Evolutionary conservation across 208 protist genomes (phyloP).

Genomic region (Polymyxa betae): DNA sequence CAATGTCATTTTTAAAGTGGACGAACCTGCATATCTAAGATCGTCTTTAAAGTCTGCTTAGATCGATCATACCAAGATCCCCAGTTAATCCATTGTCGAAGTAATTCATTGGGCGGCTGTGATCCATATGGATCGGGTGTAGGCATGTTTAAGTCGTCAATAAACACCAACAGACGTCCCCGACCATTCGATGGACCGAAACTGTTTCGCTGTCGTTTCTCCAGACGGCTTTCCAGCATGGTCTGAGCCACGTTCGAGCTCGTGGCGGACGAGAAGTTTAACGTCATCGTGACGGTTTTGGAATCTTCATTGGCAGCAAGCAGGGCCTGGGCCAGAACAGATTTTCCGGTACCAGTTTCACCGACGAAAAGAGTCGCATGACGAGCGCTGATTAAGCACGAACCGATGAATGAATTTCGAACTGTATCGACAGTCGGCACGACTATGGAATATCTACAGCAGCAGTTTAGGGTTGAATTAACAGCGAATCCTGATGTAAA

Average conservation of each 20-base stretch:
- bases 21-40: constrained; percentile 93
- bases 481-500: no score
- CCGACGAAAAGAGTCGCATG: constrained; percentile 90
- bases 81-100: constrained; percentile 95
- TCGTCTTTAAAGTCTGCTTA: constrained; percentile 85
- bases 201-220: constrained; percentile 94
- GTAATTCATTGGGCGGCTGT: constrained; percentile 93
- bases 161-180: constrained; percentile 90
- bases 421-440: constrained; percentile 96
- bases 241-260: constrained; percentile 88
- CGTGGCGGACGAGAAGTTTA: constrained; percentile 94
- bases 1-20: not conserved
- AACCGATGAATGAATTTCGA: constrained; percentile 89
- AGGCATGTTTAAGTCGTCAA: constrained; percentile 98
- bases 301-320: constrained; percentile 80
- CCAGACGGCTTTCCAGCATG: constrained; percentile 91
- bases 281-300: constrained; percentile 81
- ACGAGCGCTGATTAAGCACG: constrained; percentile 81
- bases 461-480: no score
- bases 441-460: constrained; percentile 79
- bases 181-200: constrained; percentile 85
- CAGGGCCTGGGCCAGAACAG: constrained; percentile 83
- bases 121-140: constrained; percentile 93
- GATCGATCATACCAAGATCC: constrained; percentile 94
- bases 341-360: constrained; percentile 94